These are phyloP conservation scores for Tetratostichococcus sp. DNA, from an alignment of 139 green algal genomes.

Conservation along the genomic window DNA sequence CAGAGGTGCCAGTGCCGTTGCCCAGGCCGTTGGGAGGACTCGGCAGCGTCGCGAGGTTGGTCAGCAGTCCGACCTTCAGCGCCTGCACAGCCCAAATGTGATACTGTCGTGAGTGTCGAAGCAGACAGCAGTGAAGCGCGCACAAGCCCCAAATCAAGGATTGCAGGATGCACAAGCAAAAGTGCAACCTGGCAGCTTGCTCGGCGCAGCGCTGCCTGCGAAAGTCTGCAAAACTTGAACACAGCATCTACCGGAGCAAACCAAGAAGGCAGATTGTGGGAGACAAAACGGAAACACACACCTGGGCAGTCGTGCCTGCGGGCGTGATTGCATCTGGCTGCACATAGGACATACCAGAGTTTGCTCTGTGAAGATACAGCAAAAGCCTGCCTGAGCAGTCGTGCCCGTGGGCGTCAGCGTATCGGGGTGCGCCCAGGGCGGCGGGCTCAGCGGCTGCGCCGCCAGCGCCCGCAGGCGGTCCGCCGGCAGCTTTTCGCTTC, in stretches of 20 bases:
- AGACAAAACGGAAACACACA: no score
- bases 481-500: no score
- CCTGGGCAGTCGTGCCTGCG: background rate
- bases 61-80: background rate
- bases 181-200: no score
- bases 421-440: background rate
- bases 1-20: background rate
- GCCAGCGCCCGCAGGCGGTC: background rate
- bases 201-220: no score
- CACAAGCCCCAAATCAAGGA: no score
- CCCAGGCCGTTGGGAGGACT: background rate
- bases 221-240: no score
- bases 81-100: background rate
- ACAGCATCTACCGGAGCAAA: background rate
- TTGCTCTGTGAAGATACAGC: no score
- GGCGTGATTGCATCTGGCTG: background rate
- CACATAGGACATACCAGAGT: background rate
- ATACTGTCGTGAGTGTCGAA: no score
- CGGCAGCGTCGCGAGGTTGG: background rate
- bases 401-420: background rate
- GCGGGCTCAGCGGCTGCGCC: background rate
- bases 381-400: background rate
- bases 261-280: no score
- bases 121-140: no score
- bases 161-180: no score